Base-by-base conservation (phyloP, 2,329 filamentous ascomycete genomes). In the Claviceps cyperi region DNA sequence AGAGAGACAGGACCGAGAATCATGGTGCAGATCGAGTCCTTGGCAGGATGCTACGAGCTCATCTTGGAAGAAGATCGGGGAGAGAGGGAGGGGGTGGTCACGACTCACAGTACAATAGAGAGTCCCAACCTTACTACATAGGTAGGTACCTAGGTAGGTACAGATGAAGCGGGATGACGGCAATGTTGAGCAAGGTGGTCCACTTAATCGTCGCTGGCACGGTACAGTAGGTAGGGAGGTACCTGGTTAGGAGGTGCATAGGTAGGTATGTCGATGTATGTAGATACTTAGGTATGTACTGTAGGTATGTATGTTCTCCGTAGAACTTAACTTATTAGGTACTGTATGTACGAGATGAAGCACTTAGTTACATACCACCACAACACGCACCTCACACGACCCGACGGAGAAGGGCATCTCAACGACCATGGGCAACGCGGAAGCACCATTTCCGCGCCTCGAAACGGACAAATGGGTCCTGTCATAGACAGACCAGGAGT, bases 1-100 rank as follows among this genome's bases (percentile, higher is more conserved):
- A 84, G 83, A 6, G 82, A 86, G 43, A 92, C 78, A 51, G 83
- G 81, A 37, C 78, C 77, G 41, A 92, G 71, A 52, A 88, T 83
- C 84, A 90, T 89, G 41, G 40, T 36, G 36, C 15, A 39, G 39
- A 14, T 14, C 5, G 11, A 5, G 5, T 5, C 13, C 24, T 41
- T 14, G 43, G 35, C 24, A 35, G 24, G 19, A 19, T 28, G n/a
- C 17, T 32, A 21, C 5, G 32, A 50, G 17, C n/a, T 6, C 6
- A 43, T 43, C 4, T 43, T 32, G 15, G n/a, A 6, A 47, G 22
- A 9, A 5, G n/a, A 22, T 28, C 24, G 0, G 41, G 11, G 13
- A 24, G 40, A 9, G 21, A 14, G 9, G 21, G 21, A 24, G 40
- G 24, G 41, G 41, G 24, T 28, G 28, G 28, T 32, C 9, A n/a